Base-by-base conservation (phyloP, 2,329 filamentous ascomycete genomes). In the Zymoseptoria crescenta region DNA sequence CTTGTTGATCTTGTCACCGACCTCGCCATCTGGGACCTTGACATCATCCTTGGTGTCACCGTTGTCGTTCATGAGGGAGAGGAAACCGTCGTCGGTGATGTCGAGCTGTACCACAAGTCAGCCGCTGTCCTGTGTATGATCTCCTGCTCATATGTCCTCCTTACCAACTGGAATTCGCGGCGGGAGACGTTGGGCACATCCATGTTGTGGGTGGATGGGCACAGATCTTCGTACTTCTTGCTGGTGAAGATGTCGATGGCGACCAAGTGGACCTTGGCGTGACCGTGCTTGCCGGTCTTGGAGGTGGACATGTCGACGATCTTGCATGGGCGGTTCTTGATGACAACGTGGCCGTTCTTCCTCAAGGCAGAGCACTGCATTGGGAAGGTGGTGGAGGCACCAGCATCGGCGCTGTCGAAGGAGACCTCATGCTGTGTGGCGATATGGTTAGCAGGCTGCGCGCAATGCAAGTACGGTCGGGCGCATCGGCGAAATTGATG, bases 281-380 rank as follows among this genome's bases (percentile, higher is more conserved):
- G 95, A 80, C 94, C 94, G 89, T 99, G 94, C 91, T 99, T 99
- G 82, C 94, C 94, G 71, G 94, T 99, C 92, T 99, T 99, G 79
- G 94, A 99, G 83, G 94, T 99, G 71, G 91, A 96, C 95, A 99
- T 99, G 76, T 99, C 94, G 79, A 97, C 90, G 74, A 99, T 99
- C 89, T 97, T 99, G 92, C 94, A 99, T 73, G 94, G 95, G 73
- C 94, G 94, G 81, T 84, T 82, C 88, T 99, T 99, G 83, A 99
- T 97, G 78, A 93, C 87, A 79, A 99, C 94, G 85, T 89, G 88
- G 70, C 94, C 93, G 87, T 95, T 96, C 92, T 99, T 97, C 78
- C 94, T 89, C 84, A 99, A 86, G 74, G 95, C 93, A 82, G 95
- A 99, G 82, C 94, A 99, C 86, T 99, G 94, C 91, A 96, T 95